Evolutionary conservation across 768 basidiomycete species (phyloP), one percentile per base, ranked within the genome.

Genomic region (Multifurca ochricompacta): DNA sequence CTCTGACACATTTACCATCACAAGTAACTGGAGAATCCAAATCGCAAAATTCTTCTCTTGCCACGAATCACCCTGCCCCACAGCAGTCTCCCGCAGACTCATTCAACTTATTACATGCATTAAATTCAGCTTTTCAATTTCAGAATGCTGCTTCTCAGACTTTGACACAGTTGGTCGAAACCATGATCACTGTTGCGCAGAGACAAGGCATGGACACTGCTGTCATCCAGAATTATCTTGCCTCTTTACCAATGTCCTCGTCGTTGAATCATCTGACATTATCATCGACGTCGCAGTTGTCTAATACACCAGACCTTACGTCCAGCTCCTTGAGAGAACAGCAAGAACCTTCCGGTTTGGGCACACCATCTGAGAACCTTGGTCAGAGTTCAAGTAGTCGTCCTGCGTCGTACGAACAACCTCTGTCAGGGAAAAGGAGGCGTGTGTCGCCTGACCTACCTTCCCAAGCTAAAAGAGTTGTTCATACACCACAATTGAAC

Each of bases 121-220:
- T 56, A 23, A 49, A 39, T 32, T 46, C 30, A 9, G 54, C 53
- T 28, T 48, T 52, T 40, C 54, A 57, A 41, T 36, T 44, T 9
- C 50, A 57, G 23, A 45, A 36, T 10, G 50, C 42, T 28, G 40
- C 54, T 13, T 36, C 47, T 43, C 46, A 52, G 39, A 48, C 50
- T 19, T 43, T 59, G 40, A 52, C 59, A 4, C 56, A 35, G 19
- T 36, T 59, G 13, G 46, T 59, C 18, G 59, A 59, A 44, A 59
- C 59, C 6, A 42, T 58, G 18, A 58, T 59, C 25, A 51, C 56
- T 11, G 59, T 59, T 34, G 56, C 59, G 16, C 56, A 48, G 35
- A 35, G 47, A 32, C 56, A 59, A 19, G 50, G 50, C 11, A 37
- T 59, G n/a, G 56, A 59, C 28, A 53, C 59, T 13, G 27, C 32